A percentile compares a stretch with the other conserved stretches of the same genome.
Conservation (phyloP, 2,329 filamentous ascomycete genomes). For the Ascochyta clinopodiicola region DNA sequence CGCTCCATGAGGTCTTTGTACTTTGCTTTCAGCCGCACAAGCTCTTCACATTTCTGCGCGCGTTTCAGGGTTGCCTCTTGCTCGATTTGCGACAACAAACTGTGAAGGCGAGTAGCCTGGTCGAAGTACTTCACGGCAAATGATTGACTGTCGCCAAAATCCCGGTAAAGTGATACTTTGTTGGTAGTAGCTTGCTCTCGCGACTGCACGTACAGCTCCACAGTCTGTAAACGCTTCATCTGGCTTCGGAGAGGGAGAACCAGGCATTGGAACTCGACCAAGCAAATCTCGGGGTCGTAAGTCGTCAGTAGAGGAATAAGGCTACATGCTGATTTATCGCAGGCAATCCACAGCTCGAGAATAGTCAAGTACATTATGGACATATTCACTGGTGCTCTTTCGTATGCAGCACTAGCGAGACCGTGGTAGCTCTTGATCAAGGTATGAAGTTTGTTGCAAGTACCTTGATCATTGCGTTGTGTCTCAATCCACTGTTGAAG, state of each 20-base stretch:
- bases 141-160: conserved; percentile 43
- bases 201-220: conserved; percentile 58
- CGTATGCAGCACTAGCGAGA: conserved; percentile 42
- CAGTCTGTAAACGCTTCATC: conserved; percentile 52
- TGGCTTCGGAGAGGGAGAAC: conserved; percentile 54
- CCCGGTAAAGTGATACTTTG: conserved; percentile 46
- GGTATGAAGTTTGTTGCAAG: conserved; percentile 30
- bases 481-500: conserved; percentile 51
- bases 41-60: conserved; percentile 31
- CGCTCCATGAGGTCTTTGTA: conserved; percentile 24
- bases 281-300: conserved; percentile 57
- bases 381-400: conserved; percentile 51
- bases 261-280: conserved; percentile 52
- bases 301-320: conserved; percentile 52
- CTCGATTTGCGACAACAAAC: conserved; percentile 49
- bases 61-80: conserved; percentile 38
- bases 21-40: conserved; percentile 13
- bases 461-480: conserved; percentile 25
- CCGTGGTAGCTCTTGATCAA: conserved; percentile 27
- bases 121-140: conserved; percentile 60
- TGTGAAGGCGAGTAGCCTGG: conserved; percentile 51
- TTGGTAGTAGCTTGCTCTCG: conserved; percentile 34
- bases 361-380: conserved; percentile 65
- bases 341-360: conserved; percentile 65
- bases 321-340: conserved; percentile 56